A percentile compares a stretch with the other conserved stretches of the same genome.
These are phyloP conservation scores for Phytopythium litorale DNA, from an alignment of 352 stramenopile genomes.

Conservation along the genomic window DNA sequence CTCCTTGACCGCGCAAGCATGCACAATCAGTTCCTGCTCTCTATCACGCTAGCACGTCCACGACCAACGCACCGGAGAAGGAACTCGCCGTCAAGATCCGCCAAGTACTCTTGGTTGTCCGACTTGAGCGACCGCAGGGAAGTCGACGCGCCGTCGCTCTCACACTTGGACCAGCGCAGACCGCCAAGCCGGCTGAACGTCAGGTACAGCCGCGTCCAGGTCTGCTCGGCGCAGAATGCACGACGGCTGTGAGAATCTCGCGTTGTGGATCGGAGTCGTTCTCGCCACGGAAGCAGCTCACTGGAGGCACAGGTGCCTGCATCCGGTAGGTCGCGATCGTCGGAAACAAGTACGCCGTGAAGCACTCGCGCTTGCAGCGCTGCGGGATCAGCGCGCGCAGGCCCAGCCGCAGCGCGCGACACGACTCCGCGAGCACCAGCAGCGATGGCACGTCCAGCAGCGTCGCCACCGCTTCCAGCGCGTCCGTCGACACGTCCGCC, in stretches of 20 bases:
- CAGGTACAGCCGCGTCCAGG: slow-evolving; percentile 58
- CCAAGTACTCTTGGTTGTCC: slow-evolving; percentile 67
- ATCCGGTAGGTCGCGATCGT: slow-evolving; percentile 68
- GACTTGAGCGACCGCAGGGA: slow-evolving; percentile 56
- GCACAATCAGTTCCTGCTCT: not conserved
- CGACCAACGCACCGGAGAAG: slow-evolving; percentile 31
- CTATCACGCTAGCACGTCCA: not conserved
- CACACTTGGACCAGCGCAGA: slow-evolving; percentile 42
- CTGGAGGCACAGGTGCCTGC: slow-evolving; percentile 42
- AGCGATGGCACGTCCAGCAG: slow-evolving; percentile 37
- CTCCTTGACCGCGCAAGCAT: slow-evolving; percentile 22
- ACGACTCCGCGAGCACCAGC: slow-evolving; percentile 31
- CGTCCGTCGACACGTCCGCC: slow-evolving; percentile 31
- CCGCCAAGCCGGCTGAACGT: slow-evolving; percentile 31
- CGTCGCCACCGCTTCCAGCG: slow-evolving; percentile 27
- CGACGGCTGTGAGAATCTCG: not conserved
- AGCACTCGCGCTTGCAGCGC: slow-evolving; percentile 66
- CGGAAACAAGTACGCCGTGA: slow-evolving; percentile 47
- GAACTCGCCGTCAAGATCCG: slow-evolving; percentile 31
- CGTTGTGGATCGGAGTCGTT: too few species aligned
- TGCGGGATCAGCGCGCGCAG: slow-evolving; percentile 15
- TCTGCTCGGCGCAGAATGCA: slow-evolving; percentile 14
- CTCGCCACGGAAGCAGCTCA: slow-evolving; percentile 1
- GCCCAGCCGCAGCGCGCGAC: slow-evolving; percentile 8
- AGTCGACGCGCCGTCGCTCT: slow-evolving; percentile 39